Base-by-base conservation (phyloP, 2,329 filamentous ascomycete genomes). In the Tolypocladium cylindrosporum region DNA sequence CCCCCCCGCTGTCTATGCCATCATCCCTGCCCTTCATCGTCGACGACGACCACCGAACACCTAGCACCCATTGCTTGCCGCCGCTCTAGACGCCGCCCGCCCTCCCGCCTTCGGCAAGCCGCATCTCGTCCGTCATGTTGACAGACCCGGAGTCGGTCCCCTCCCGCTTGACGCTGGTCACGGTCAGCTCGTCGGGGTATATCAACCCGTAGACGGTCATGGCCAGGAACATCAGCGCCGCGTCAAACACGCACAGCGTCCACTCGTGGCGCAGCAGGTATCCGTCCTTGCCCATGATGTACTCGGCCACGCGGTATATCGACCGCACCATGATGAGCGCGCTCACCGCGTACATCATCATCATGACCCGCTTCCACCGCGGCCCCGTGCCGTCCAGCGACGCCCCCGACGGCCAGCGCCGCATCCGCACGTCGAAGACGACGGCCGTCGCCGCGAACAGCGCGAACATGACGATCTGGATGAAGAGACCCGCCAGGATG, bases 401-500 rank as follows among this genome's bases (percentile, higher is more conserved):
- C 34, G 60, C 64, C 24, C 57, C 56, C 8, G 60, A 61, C 36
- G 62, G 62, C 61, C 57, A 57, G 41, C 59, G 56, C 39, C 60
- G 55, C 60, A 71, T 65, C 24, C 71, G 65, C n/a, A 61, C 55
- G 61, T 85, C 77, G 68, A 84, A 84, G 1, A 79, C 59, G 2
- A 74, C 61, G 0, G 79, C 74, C 1, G 76, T 75, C 5, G 76
- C 58, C 41, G 81, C 68, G 63, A 87, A 87, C 41, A 85, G 68
- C 27, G 73, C 75, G 60, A 87, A 85, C 57, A 81, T 76, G 48
- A 81, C 43, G 31, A 87, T 74, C 64, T 87, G 84, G 19, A 85
- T 66, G 39, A 80, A 66, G 2, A 87, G 70, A 2, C 84, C 84
- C 1, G 63, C 77, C 9, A 86, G 68, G n/a, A 86, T 77, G 54